phyloP scores from a whole-genome alignment of 352 stramenopile genomes.

The Plasmopara muralis region DNA sequence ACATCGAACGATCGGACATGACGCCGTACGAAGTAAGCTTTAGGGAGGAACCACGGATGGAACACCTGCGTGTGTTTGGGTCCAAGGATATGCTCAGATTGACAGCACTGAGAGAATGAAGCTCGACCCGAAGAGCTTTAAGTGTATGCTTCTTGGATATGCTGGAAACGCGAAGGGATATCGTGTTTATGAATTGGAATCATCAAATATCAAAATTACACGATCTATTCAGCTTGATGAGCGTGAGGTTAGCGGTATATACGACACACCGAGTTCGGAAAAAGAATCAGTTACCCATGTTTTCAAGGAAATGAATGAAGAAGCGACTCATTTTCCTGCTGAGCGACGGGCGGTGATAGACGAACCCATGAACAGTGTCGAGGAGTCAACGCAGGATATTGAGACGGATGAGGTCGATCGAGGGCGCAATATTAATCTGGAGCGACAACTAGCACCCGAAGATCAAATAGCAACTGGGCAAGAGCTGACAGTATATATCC shows the following conservation, averaged over 20 bases:
- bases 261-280: too few species aligned
- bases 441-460: not conserved
- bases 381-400: not conserved
- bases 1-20: not conserved
- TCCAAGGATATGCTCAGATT: not conserved
- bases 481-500: slow-evolving; percentile 4
- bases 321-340: not conserved
- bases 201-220: slow-evolving; percentile 10
- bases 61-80: not conserved
- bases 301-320: not conserved
- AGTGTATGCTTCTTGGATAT: not conserved
- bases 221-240: too few species aligned
- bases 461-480: not conserved
- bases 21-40: not conserved
- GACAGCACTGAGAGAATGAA: not conserved
- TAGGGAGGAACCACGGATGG: not conserved
- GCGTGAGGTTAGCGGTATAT: too few species aligned
- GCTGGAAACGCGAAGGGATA: slow-evolving; percentile 11
- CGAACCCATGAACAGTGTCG: not conserved
- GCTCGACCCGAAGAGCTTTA: not conserved
- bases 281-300: not conserved
- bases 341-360: not conserved
- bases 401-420: slow-evolving; percentile 3
- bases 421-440: not conserved
- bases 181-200: slow-evolving; percentile 9